phyloP scores from a whole-genome alignment of 768 basidiomycete genomes.

The Suillus cothurnatus region DNA sequence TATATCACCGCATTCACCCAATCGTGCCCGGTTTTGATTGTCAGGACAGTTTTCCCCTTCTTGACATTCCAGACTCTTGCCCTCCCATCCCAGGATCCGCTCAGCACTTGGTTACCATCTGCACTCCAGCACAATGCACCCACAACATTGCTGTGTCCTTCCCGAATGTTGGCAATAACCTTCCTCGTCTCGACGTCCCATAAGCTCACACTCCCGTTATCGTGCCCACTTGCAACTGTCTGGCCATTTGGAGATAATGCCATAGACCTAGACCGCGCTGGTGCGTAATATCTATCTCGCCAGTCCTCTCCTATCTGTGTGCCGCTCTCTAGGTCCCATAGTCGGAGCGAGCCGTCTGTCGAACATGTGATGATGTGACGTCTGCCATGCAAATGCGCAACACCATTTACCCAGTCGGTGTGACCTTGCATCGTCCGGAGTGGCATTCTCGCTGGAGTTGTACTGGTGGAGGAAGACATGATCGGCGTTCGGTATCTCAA shows the following conservation, averaged over 20 bases:
- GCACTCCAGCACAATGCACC: neutral
- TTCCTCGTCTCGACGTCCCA: neutral
- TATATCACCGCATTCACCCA: no score
- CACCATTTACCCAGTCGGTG: neutral
- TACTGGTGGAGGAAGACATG: neutral
- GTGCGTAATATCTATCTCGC: no score
- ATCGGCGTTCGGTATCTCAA: neutral
- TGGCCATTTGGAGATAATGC: neutral
- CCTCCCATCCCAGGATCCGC: neutral
- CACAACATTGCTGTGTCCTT: neutral
- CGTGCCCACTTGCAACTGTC: neutral
- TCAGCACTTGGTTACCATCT: neutral
- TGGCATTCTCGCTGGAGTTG: neutral
- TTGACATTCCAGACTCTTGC: neutral
- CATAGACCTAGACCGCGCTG: neutral
- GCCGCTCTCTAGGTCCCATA: neutral
- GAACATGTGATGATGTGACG: neutral
- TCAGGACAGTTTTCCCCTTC: neutral
- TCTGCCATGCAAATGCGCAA: neutral
- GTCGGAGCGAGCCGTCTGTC: neutral
- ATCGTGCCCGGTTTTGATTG: neutral
- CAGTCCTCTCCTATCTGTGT: neutral
- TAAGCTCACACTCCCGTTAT: neutral
- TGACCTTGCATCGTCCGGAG: neutral
- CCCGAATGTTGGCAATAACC: neutral